These are phyloP conservation scores for Pythium diclinum DNA, from an alignment of 352 stramenopile genomes.

Conservation along the genomic window DNA sequence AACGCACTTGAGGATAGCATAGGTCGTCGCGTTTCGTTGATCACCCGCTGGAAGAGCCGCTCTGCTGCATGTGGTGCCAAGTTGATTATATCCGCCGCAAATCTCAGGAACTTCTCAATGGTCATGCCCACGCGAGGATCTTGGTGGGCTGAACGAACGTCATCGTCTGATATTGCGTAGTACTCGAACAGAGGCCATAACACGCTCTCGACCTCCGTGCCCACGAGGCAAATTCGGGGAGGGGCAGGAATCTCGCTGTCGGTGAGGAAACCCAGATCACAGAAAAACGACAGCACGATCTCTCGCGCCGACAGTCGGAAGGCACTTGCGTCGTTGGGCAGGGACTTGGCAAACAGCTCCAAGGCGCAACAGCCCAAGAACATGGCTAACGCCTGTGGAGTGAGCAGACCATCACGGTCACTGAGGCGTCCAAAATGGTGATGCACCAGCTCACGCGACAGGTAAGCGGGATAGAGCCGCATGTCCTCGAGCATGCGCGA, in stretches of 20 bases:
- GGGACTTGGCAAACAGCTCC: slow-evolving; percentile 45
- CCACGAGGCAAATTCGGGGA: slow-evolving; percentile 56
- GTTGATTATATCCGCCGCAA: slow-evolving; percentile 68
- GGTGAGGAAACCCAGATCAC: slow-evolving; percentile 46
- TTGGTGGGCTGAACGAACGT: neutral
- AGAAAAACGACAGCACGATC: slow-evolving; percentile 66
- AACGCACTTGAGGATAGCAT: neutral
- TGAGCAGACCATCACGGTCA: slow-evolving; percentile 37
- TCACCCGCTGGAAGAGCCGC: slow-evolving; percentile 47
- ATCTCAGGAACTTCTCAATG: slow-evolving; percentile 43
- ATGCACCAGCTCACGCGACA: slow-evolving; percentile 50
- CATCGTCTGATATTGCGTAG: slow-evolving; percentile 36
- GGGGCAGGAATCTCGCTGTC: slow-evolving; percentile 43
- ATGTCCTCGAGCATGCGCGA: slow-evolving; percentile 59
- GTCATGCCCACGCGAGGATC: slow-evolving; percentile 50
- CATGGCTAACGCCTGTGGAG: slow-evolving; percentile 43
- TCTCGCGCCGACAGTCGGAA: slow-evolving; percentile 58
- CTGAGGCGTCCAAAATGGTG: slow-evolving; percentile 42
- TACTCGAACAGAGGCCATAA: slow-evolving; percentile 84
- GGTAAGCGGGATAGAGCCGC: slow-evolving; percentile 50
- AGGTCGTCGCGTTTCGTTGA: slow-evolving; percentile 29
- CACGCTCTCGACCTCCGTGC: slow-evolving; percentile 61
- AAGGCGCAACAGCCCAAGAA: slow-evolving; percentile 63
- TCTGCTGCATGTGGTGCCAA: slow-evolving; percentile 21
- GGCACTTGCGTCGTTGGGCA: neutral